A percentile compares a stretch with the other conserved stretches of the same genome.
Evolutionary conservation across 495 filamentous ascomycete genomes (phyloP).

Genomic region (Lasiosphaeriaceae sp.): DNA sequence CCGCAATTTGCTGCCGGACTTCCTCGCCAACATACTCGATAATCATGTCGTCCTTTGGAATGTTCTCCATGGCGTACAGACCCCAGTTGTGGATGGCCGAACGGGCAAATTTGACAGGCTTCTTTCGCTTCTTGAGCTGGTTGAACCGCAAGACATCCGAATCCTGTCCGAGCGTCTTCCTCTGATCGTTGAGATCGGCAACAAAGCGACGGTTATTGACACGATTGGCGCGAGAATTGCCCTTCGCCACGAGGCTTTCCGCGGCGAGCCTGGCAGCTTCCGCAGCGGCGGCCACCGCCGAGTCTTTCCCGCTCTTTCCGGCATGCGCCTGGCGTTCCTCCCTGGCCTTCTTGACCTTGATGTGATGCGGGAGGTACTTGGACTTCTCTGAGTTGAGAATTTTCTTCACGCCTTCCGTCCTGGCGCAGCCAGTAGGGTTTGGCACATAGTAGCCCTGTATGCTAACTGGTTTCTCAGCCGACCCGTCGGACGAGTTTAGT

Average conservation of each 20-base stretch:
- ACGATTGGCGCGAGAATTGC: constrained; percentile 79
- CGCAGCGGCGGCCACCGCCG: constrained; percentile 59
- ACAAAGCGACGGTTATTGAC: constrained; percentile 92
- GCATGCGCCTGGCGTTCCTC: constrained; percentile 82
- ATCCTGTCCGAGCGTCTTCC: constrained; percentile 79
- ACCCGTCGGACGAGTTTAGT: constrained; percentile 55
- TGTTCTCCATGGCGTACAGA: constrained; percentile 95
- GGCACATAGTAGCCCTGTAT: constrained; percentile 91
- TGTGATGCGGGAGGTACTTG: constrained; percentile 94
- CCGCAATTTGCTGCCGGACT: constrained; percentile 91
- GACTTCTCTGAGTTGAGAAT: constrained; percentile 96
- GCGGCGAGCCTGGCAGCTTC: constrained; percentile 72
- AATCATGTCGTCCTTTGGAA: constrained; percentile 97
- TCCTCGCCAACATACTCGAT: constrained; percentile 99
- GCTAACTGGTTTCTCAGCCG: constrained; percentile 39
- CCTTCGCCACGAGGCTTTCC: constrained; percentile 72
- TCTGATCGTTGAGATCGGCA: constrained; percentile 90
- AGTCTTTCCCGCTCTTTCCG: constrained; percentile 64
- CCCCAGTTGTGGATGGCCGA: constrained; percentile 99
- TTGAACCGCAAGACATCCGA: constrained; percentile 94
- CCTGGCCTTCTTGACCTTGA: constrained; percentile 85
- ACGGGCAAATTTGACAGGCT: constrained; percentile 94
- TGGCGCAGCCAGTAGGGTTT: constrained; percentile 76
- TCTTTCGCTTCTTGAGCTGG: constrained; percentile 98
- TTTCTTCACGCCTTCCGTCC: constrained; percentile 89